These are phyloP conservation scores for Halocafeteria seosinensis DNA, from an alignment of 108 stramenopile species.

Conservation along the genomic window DNA sequence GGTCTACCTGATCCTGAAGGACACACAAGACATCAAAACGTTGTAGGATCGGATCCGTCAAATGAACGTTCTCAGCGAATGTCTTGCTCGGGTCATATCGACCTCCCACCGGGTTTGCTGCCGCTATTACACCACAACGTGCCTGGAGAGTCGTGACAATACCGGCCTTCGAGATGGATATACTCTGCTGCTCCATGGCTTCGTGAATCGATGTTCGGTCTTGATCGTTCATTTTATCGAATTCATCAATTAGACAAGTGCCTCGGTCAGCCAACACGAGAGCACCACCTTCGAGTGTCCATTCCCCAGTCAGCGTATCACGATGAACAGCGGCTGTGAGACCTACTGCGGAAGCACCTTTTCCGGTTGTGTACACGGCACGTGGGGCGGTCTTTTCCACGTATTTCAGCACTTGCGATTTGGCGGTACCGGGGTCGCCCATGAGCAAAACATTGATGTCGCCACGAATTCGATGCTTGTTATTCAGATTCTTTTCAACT, in stretches of 20 bases:
- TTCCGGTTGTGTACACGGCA: conserved; percentile 93
- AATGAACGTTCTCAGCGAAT: conserved; percentile 53
- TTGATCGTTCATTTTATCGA: conserved; percentile 93
- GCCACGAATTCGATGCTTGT: conserved; percentile 91
- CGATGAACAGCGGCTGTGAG: conserved; percentile 93
- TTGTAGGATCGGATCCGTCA: conserved; percentile 95
- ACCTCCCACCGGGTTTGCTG: conserved; percentile 28
- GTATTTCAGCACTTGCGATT: conserved; percentile 90
- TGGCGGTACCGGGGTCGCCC: conserved; percentile 95
- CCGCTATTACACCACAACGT: conserved; percentile 78
- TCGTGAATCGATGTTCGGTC: conserved; percentile 96
- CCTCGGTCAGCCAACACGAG: conserved; percentile 68
- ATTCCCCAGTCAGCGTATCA: conserved; percentile 88
- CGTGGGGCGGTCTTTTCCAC: conserved; percentile 81
- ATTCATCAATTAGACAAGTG: conserved; percentile 74
- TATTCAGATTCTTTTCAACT: conserved; percentile 77
- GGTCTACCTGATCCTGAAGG: conserved; percentile 90
- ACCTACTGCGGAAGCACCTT: conserved; percentile 96
- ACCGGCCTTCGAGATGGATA: conserved; percentile 91
- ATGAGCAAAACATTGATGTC: conserved; percentile 66
- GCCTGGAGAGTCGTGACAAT: conserved; percentile 96
- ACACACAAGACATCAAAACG: conserved; percentile 97
- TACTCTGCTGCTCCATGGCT: conserved; percentile 92
- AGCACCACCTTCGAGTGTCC: conserved; percentile 95
- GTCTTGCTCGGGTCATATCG: conserved; percentile 74